Percentiles rank a stretch among this genome's conserved stretches.
Evolutionary conservation across 2,329 filamentous ascomycete genomes (phyloP).

Genomic region (Aaosphaeria arxii): DNA sequence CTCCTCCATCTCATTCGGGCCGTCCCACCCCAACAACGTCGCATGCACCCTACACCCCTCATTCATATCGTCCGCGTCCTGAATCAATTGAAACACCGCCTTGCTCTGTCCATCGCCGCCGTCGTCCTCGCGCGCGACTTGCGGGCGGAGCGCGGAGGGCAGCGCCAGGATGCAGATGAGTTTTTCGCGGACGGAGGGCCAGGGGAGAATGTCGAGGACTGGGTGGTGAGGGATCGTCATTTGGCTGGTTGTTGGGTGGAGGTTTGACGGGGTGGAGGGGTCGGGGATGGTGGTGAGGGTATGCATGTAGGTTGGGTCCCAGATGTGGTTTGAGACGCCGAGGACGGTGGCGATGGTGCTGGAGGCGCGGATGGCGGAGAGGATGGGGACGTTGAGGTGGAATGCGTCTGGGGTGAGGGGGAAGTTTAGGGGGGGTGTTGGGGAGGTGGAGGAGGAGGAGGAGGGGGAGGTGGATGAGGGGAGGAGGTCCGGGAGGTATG

Average conservation of each 20-base stretch:
- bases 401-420: constrained; percentile 12
- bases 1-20: constrained; percentile 47
- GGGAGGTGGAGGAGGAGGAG: not conserved
- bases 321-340: constrained; percentile 10
- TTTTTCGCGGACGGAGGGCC: constrained; percentile 51
- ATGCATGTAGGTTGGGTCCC: constrained; percentile 16
- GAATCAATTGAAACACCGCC: constrained; percentile 52
- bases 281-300: constrained; percentile 9
- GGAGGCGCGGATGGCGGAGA: constrained; percentile 21
- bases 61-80: constrained; percentile 55
- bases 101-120: constrained; percentile 31
- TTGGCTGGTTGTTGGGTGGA: constrained; percentile 53
- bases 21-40: constrained; percentile 44
- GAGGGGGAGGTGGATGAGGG: not conserved
- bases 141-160: constrained; percentile 48
- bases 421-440: constrained; percentile 3
- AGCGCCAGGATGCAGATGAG: constrained; percentile 53
- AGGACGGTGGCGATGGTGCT: constrained; percentile 13
- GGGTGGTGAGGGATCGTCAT: constrained; percentile 55
- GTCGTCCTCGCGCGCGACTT: constrained; percentile 39
- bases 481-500: constrained; percentile 5
- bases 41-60: constrained; percentile 43
- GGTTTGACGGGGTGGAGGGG: constrained; percentile 27
- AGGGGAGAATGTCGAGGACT: constrained; percentile 56
- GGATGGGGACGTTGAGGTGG: constrained; percentile 39